Evolutionary conservation across 2,329 filamentous ascomycete species (phyloP).

Genomic region (Xylaria digitata): DNA sequence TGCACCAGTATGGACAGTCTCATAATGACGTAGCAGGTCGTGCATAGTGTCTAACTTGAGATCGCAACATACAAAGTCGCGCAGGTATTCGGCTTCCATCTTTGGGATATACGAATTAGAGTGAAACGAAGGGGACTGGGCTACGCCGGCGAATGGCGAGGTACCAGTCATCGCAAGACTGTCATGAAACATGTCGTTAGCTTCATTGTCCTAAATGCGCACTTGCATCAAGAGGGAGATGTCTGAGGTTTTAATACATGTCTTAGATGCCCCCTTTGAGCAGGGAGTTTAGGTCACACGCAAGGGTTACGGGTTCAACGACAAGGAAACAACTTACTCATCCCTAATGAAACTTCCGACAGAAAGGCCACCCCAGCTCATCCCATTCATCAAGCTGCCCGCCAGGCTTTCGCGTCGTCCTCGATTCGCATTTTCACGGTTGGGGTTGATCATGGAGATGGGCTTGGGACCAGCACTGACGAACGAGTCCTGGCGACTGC

Average conservation of each 20-base stretch:
- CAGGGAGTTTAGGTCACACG: background rate
- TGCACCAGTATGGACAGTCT: slow-evolving; percentile 88
- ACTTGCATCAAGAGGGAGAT: slow-evolving; percentile 36
- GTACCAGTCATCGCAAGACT: slow-evolving; percentile 97
- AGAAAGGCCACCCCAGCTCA: slow-evolving; percentile 97
- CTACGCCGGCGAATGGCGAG: slow-evolving; percentile 81
- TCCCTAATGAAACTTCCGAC: slow-evolving; percentile 97
- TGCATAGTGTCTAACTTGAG: slow-evolving; percentile 90
- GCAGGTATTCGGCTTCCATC: slow-evolving; percentile 97
- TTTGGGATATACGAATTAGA: slow-evolving; percentile 97
- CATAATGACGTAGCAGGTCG: slow-evolving; percentile 95
- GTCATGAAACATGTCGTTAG: slow-evolving; percentile 48
- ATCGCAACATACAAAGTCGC: slow-evolving; percentile 95
- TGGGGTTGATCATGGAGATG: slow-evolving; percentile 74
- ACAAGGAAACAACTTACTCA: slow-evolving; percentile 76
- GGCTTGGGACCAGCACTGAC: slow-evolving; percentile 73
- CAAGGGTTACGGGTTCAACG: slow-evolving; percentile 10
- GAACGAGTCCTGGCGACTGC: slow-evolving; percentile 72
- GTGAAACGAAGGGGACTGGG: slow-evolving; percentile 94
- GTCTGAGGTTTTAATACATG: slow-evolving; percentile 38
- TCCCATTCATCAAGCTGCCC: slow-evolving; percentile 78
- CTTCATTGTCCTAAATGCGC: slow-evolving; percentile 25
- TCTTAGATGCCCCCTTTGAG: slow-evolving; percentile 16
- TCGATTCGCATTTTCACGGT: slow-evolving; percentile 68
- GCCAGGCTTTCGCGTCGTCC: slow-evolving; percentile 71